These are phyloP conservation scores for Tulasnella calospora DNA, from an alignment of 768 basidiomycete species.

Conservation along the genomic window DNA sequence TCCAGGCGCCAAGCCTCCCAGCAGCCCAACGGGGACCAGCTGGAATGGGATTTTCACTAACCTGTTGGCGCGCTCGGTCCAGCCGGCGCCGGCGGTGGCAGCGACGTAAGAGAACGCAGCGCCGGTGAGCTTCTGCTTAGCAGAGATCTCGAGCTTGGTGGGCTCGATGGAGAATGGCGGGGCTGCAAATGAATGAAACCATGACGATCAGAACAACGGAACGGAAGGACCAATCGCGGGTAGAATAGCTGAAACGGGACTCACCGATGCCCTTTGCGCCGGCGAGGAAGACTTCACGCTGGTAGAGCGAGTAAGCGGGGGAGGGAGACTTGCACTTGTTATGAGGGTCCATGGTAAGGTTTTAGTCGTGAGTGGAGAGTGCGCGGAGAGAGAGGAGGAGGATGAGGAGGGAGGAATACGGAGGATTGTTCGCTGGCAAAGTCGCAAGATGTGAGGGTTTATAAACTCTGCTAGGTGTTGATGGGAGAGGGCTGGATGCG, in stretches of 20 bases:
- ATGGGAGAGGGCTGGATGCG: background rate
- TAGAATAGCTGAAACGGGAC: background rate
- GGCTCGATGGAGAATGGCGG: conserved; percentile 8
- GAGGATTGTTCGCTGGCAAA: background rate
- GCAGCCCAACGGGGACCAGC: background rate
- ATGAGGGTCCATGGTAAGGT: conserved; percentile 26
- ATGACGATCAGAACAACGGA: background rate
- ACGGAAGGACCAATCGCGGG: background rate
- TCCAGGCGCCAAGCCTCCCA: background rate
- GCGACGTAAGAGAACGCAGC: conserved; percentile 68
- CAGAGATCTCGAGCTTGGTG: conserved; percentile 26
- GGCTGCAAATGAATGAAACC: background rate
- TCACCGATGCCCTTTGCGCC: conserved; percentile 13
- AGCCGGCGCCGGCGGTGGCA: conserved; percentile 67
- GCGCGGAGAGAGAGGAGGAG: background rate
- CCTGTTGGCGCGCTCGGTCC: conserved; percentile 62
- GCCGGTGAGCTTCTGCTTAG: conserved; percentile 14
- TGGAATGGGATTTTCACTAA: background rate
- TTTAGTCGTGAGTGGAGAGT: background rate
- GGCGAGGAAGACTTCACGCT: conserved; percentile 33
- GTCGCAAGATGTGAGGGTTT: background rate
- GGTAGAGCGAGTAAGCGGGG: conserved; percentile 32
- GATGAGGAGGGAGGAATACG: background rate
- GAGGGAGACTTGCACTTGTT: conserved; percentile 29
- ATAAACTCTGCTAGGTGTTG: background rate